These are phyloP conservation scores for Cyclaneusma minus DNA, from an alignment of 2,329 filamentous ascomycete genomes.

Conservation along the genomic window DNA sequence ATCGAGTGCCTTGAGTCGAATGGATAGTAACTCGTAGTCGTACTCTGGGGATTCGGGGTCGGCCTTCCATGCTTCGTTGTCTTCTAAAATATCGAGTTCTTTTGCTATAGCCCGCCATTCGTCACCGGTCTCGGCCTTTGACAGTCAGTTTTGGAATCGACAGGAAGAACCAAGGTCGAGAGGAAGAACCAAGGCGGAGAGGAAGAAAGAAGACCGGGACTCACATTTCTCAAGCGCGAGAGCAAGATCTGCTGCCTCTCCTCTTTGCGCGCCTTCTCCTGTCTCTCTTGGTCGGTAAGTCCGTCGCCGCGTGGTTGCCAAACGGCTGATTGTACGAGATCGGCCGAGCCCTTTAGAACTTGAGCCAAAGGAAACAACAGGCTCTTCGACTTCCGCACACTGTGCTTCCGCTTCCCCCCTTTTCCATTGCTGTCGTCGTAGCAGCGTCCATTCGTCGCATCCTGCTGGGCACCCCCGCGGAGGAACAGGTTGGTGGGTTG, in stretches of 20 bases:
- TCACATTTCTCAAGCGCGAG: constrained; percentile 48
- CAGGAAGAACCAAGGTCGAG: not conserved
- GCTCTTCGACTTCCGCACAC: too few relatives aligned
- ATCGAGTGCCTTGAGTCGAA: constrained; percentile 58
- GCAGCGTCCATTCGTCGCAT: too few relatives aligned
- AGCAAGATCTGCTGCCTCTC: constrained; percentile 47
- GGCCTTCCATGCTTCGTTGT: constrained; percentile 68
- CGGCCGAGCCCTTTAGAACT: too few relatives aligned
- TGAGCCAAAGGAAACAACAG: too few relatives aligned
- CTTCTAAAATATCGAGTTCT: constrained; percentile 66
- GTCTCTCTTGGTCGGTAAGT: constrained; percentile 26
- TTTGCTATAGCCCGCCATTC: constrained; percentile 65
- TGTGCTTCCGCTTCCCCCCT: too few relatives aligned
- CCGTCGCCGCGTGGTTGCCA: constrained; percentile 23
- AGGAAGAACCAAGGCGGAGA: not conserved
- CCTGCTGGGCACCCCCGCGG: too few relatives aligned
- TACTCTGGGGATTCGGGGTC: constrained; percentile 34
- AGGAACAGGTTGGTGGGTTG: too few relatives aligned
- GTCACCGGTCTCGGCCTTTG: constrained; percentile 47
- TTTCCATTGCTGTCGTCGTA: too few relatives aligned
- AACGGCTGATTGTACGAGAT: too few relatives aligned
- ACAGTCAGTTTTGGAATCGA: constrained; percentile 6
- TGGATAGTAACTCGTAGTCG: constrained; percentile 52
- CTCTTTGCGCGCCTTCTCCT: constrained; percentile 29
- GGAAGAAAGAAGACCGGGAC: constrained; percentile 14